Percentiles rank a stretch among this genome's conserved stretches.
phyloP scores from a whole-genome alignment of 768 basidiomycete species.

The Termitomyces sp. region DNA sequence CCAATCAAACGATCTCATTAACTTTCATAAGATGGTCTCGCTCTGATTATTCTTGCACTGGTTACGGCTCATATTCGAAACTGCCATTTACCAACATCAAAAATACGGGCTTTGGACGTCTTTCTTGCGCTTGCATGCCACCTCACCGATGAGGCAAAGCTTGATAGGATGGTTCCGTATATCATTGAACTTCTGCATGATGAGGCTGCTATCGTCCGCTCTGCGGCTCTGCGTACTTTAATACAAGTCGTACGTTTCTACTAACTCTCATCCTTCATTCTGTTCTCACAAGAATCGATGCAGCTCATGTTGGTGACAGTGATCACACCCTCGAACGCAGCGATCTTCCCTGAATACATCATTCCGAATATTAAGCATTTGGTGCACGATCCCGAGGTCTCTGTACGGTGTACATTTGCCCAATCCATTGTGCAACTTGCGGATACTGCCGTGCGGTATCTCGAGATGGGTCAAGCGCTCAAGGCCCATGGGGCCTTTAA shows the following conservation, averaged over 20 bases:
- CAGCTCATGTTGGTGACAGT: slow-evolving; percentile 24
- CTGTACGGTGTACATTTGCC: slow-evolving; percentile 76
- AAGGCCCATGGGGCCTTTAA: slow-evolving; percentile 79
- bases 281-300: not conserved
- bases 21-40: slow-evolving; percentile 70
- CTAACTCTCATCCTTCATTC: not conserved
- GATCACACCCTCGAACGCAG: slow-evolving; percentile 30
- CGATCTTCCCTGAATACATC: slow-evolving; percentile 94
- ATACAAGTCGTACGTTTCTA: slow-evolving; percentile 70
- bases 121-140: slow-evolving; percentile 78
- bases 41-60: slow-evolving; percentile 82
- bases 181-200: slow-evolving; percentile 87
- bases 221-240: slow-evolving; percentile 70
- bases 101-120: slow-evolving; percentile 80
- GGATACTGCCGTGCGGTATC: slow-evolving; percentile 79
- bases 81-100: slow-evolving; percentile 81
- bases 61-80: slow-evolving; percentile 89
- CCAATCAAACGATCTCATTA: not conserved
- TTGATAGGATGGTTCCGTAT: slow-evolving; percentile 92
- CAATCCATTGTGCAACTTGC: slow-evolving; percentile 84
- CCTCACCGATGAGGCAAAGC: slow-evolving; percentile 90
- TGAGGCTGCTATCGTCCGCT: slow-evolving; percentile 79
- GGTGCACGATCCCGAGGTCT: slow-evolving; percentile 78
- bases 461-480: slow-evolving; percentile 92
- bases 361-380: slow-evolving; percentile 86